Evolutionary conservation across 108 stramenopile species (phyloP), one percentile per base, ranked within the genome.

Genomic region (Licmophora abbreviata): DNA sequence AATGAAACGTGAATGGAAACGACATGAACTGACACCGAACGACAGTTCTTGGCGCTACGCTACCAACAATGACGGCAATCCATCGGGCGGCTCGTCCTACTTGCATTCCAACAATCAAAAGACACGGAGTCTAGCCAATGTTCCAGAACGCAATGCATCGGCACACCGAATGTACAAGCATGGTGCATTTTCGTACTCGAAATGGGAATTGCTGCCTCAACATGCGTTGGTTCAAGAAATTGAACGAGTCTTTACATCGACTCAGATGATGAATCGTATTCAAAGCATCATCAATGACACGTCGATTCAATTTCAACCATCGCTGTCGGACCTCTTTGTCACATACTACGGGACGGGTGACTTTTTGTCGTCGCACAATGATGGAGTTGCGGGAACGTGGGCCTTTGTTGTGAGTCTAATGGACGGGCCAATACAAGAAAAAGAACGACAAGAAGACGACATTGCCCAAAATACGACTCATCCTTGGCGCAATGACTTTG

Each of bases 351-450:
- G 14, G 3, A 29, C 28, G 24, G 49, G 31, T 2, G 49, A 50
- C 9, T 50, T 50, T 50, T 32, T 50, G 17, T 31, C 49, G n/a
- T 17, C 49, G 29, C 49, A 50, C 10, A 32, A 50, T 50, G 49
- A 50, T 22, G 30, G 30, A n/a, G 9, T 50, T 17, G 15, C 29
- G 3, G 49, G 49, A 10, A 32, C 49, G 28, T 50, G n/a, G 12
- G 49, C 49, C 2, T 50, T 50, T 50, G 49, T 50, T 15, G 26
- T 50, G 18, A 32, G 30, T 5, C 22, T 50, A 32, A 50, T 32
- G 30, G 29, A 50, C 1, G 49, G 4, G 20, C 30, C 28, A 17
- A 22, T 20, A 15, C 30, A 34, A 50, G 1, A 22, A 3, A n/a
- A n/a, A n/a, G n/a, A n/a, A n/a, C n/a, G n/a, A n/a, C n/a, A n/a